Base-by-base conservation (phyloP, 192 early-diverging fungal genomes). In the Backusella westeae region DNA sequence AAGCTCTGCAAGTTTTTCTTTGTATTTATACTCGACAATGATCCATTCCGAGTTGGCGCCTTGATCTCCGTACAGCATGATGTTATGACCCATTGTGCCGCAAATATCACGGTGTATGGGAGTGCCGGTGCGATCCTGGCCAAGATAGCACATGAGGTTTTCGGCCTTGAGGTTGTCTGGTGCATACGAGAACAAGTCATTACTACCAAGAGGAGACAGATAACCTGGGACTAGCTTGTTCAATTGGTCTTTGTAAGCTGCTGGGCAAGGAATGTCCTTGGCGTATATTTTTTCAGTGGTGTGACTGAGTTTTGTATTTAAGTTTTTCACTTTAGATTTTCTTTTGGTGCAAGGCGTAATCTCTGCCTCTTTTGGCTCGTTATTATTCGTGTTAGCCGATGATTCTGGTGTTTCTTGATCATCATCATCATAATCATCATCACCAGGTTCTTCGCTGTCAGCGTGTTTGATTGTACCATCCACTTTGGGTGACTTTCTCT, bases 81-180 rank as follows among this genome's bases (percentile, higher is more conserved):
- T 35, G 29, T 83, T 83, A 44, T 83, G 82, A 21, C 82, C 82
- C 69, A 83, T 74, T 14, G 82, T 72, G 15, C 66, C 78, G 29
- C 75, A 80, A 17, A 83, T 77, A 26, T 83, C 80, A 2, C 65
- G 12, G 69, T 81, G 75, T 3, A 76, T n/a, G 8, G 73, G 46
- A 34, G 71, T 78, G 15, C 78, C 75, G 0, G 82, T 80, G 10
- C 72, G 67, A 12, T 19, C 44, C 36, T 69, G 44, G 6, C 82
- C 82, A 32, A 83, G 4, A 69, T 83, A 83, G 6, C 74, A 75
- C 82, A 83, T 79, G 4, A 83, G 42, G 34, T 83, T 83, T 19
- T 75, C 69, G 14, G 82, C 75, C 42, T 69, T 44, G 3, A 83
- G 63, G 9, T 67, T 9, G 34, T 72, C 19, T 15, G 78, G 75